A percentile compares a stretch with the other conserved stretches of the same genome.
phyloP scores from a whole-genome alignment of 345 rosid species.

The Acer campestre region DNA sequence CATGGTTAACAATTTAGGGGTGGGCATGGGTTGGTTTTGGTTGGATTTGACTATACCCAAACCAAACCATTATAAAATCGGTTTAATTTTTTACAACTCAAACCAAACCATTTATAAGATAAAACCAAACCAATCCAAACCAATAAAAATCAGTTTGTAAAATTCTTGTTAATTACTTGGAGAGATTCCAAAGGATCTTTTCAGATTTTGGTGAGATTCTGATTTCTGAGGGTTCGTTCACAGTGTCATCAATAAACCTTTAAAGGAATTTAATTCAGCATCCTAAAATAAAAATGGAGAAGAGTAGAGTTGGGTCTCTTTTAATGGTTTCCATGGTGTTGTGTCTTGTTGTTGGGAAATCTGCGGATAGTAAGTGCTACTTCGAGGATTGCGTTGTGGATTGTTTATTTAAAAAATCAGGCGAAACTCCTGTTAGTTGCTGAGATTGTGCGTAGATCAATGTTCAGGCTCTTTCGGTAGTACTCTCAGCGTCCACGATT shows the following conservation, averaged over 20 bases:
- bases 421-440: not conserved
- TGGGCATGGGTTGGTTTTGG: too few species aligned
- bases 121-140: too few species aligned
- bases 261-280: not conserved
- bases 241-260: not conserved
- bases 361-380: slow-evolving; percentile 31
- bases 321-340: slow-evolving; percentile 25
- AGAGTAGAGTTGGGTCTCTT: not conserved
- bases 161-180: too few species aligned
- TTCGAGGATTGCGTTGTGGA: slow-evolving; percentile 24
- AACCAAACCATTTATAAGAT: too few species aligned
- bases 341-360: slow-evolving; percentile 22
- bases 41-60: too few species aligned
- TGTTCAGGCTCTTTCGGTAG: slow-evolving; percentile 21
- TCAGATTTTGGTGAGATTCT: too few species aligned
- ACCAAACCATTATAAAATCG: too few species aligned
- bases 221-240: too few species aligned
- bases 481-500: not conserved
- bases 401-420: slow-evolving; percentile 8
- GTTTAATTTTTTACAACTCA: too few species aligned
- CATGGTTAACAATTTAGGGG: too few species aligned
- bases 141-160: too few species aligned
- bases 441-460: slow-evolving; percentile 29
- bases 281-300: not conserved
- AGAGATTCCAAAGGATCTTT: too few species aligned